Conservation (phyloP, 2,329 filamentous ascomycete species). For the Plectosphaerella plurivora region DNA sequence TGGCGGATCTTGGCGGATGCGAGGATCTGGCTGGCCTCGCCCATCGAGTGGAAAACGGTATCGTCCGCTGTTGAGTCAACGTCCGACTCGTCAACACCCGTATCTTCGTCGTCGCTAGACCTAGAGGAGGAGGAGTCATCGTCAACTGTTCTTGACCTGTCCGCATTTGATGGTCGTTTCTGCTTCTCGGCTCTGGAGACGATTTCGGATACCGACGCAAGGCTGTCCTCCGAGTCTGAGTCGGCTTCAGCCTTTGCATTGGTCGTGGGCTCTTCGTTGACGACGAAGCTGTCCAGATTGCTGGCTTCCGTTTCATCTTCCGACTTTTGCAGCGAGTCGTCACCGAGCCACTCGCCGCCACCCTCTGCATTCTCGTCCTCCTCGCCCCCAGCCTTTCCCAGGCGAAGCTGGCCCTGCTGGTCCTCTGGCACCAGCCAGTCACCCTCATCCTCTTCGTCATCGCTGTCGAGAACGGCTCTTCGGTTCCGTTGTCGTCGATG, state of each 20-base stretch:
- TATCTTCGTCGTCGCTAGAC: slow-evolving; percentile 31
- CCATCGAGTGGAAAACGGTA: slow-evolving; percentile 21
- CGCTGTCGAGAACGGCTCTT: slow-evolving; percentile 60
- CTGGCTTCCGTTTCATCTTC: slow-evolving; percentile 52
- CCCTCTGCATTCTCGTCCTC: slow-evolving; percentile 87
- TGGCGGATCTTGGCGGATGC: slow-evolving; percentile 90
- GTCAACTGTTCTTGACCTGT: slow-evolving; percentile 2
- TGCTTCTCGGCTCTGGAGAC: slow-evolving; percentile 21
- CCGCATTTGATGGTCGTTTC: slow-evolving; percentile 18
- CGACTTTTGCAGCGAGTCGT: slow-evolving; percentile 59
- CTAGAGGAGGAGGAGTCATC: slow-evolving; percentile 4
- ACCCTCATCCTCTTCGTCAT: slow-evolving; percentile 65
- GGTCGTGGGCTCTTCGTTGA: slow-evolving; percentile 40
- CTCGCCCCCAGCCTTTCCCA: slow-evolving; percentile 77
- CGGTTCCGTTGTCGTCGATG: slow-evolving; percentile 40
- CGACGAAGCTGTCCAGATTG: slow-evolving; percentile 51
- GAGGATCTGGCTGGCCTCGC: slow-evolving; percentile 46
- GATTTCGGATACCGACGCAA: slow-evolving; percentile 31
- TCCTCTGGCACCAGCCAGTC: slow-evolving; percentile 76
- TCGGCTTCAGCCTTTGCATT: slow-evolving; percentile 22
- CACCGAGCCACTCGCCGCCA: slow-evolving; percentile 72
- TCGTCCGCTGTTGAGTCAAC: slow-evolving; percentile 33
- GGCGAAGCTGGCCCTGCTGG: slow-evolving; percentile 53
- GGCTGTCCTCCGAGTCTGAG: slow-evolving; percentile 26
- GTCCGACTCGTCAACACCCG: slow-evolving; percentile 34